A percentile compares a stretch with the other conserved stretches of the same genome.
Conservation (phyloP, 495 filamentous ascomycete genomes). For the Margaritispora aquatica region DNA sequence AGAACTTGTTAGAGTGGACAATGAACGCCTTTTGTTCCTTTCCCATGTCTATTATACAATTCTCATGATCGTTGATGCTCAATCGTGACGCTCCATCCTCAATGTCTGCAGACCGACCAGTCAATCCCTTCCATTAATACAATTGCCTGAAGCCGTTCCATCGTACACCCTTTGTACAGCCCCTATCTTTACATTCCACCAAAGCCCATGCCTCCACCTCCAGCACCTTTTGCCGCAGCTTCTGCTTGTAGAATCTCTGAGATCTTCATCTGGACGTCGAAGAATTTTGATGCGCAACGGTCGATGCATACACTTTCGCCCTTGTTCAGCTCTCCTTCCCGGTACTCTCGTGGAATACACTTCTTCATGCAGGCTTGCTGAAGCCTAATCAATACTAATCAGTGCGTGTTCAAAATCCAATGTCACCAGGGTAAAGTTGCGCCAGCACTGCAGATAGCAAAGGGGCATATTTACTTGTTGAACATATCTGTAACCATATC, state of each 20-base stretch:
- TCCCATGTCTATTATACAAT: constrained; percentile 13
- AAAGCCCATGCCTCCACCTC: constrained; percentile 33
- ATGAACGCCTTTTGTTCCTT: constrained; percentile 19
- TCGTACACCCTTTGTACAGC: neutral
- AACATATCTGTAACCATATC: constrained; percentile 97
- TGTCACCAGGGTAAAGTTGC: too few relatives aligned
- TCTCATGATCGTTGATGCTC: neutral
- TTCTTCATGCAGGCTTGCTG: constrained; percentile 84
- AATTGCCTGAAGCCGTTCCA: neutral
- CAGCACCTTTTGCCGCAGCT: constrained; percentile 34
- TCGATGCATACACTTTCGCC: constrained; percentile 97
- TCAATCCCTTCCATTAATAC: neutral
- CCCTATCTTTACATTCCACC: constrained; percentile 20
- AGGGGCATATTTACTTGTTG: constrained; percentile 55
- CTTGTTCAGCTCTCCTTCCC: constrained; percentile 93
- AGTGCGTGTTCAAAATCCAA: neutral
- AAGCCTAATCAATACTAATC: constrained; percentile 47
- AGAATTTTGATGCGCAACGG: constrained; percentile 94
- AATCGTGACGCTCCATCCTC: neutral
- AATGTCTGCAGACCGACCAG: neutral
- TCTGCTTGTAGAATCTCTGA: constrained; percentile 48
- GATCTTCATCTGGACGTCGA: constrained; percentile 95
- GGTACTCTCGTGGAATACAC: constrained; percentile 86
- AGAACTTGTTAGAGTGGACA: constrained; percentile 10
- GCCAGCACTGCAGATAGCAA: neutral